Conservation (phyloP, 176 grass and related monocot species). For the Cocos nucifera region DNA sequence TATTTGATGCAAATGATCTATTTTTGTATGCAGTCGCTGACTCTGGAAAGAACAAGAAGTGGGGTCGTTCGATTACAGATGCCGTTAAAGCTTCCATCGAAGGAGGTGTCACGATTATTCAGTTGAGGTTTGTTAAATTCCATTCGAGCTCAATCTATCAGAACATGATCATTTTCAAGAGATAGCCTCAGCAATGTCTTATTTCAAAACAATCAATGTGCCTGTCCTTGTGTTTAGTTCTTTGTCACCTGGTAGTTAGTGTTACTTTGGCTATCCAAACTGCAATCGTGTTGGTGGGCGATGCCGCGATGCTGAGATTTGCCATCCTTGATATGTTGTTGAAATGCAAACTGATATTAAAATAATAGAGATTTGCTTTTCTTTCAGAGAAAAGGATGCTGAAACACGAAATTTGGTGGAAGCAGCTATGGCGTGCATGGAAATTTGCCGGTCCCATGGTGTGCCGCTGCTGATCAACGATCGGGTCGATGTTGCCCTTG, state of each 20-base stretch:
- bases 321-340: too few species aligned
- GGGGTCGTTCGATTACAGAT: constrained; percentile 67
- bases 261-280: too few species aligned
- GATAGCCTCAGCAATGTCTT: too few species aligned
- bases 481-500: constrained; percentile 66
- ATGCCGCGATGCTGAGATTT: too few species aligned
- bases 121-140: constrained; percentile 47
- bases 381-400: constrained; percentile 64
- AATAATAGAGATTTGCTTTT: not conserved
- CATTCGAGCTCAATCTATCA: too few species aligned
- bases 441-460: constrained; percentile 51
- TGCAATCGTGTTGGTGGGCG: too few species aligned
- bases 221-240: too few species aligned
- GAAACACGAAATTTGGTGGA: constrained; percentile 59
- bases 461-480: constrained; percentile 86
- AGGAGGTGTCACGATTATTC: constrained; percentile 79
- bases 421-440: constrained; percentile 52
- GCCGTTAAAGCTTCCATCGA: constrained; percentile 62
- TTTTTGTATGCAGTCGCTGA: constrained; percentile 93
- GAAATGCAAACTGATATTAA: too few species aligned
- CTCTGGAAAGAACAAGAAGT: constrained; percentile 77
- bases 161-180: too few species aligned
- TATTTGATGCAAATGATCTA: constrained; percentile 47
- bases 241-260: too few species aligned
- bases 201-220: too few species aligned